Conservation (phyloP, 371 early-diverging fungal genomes). For the Rhizopus delemar region DNA sequence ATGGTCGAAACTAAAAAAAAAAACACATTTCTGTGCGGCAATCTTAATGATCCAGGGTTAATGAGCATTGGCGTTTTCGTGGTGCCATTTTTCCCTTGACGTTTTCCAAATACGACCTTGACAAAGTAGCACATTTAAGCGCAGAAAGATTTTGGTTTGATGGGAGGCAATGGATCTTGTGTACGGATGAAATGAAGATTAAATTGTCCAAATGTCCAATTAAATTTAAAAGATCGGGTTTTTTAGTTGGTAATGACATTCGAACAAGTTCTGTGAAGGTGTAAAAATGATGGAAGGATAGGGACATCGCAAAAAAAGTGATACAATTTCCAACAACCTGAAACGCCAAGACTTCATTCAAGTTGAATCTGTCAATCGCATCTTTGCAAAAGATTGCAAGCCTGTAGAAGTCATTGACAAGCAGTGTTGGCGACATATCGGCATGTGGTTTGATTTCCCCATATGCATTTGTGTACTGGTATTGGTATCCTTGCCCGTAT, state of each 20-base stretch:
- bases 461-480: conserved; percentile 16
- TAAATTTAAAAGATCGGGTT: conserved; percentile 14
- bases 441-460: conserved; percentile 13
- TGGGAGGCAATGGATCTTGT: conserved; percentile 14
- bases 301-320: conserved; percentile 18
- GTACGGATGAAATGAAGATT: conserved; percentile 10
- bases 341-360: conserved; percentile 12
- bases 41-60: conserved; percentile 14
- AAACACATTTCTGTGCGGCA: conserved; percentile 14
- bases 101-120: conserved; percentile 15
- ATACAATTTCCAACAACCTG: conserved; percentile 14
- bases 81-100: conserved; percentile 16
- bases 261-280: conserved; percentile 16
- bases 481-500: conserved; percentile 8
- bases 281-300: conserved; percentile 7
- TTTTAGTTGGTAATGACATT: conserved; percentile 8
- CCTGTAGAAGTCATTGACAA: conserved; percentile 15
- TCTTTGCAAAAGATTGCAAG: conserved; percentile 13
- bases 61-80: conserved; percentile 13
- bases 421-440: conserved; percentile 13
- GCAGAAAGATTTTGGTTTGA: conserved; percentile 14
- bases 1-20: conserved; percentile 10
- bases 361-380: conserved; percentile 15
- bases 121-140: conserved; percentile 12
- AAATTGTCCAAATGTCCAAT: conserved; percentile 18